Evolutionary conservation across 176 grass and related monocot species (phyloP), one percentile per base, ranked within the genome.

Genomic region (Chloris gayana): DNA sequence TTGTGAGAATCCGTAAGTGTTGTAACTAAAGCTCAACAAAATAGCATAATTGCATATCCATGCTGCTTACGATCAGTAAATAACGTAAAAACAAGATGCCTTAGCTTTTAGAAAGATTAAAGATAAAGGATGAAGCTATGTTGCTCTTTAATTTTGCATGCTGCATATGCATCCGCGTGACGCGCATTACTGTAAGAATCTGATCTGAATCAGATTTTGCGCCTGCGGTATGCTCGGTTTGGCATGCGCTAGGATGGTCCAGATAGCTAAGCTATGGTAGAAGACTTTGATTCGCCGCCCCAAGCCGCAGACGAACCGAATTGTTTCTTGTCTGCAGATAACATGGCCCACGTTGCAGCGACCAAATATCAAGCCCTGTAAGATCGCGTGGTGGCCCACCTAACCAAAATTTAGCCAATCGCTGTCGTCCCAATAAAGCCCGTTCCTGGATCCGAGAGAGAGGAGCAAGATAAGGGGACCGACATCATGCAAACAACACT

Each of bases 301-400:
- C 14, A 31, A 26, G 33, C 78, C 70, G 9, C 64, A 81, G 64
- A 87, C 41, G 78, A 87, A 76, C 64, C 25, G 18, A 29, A 10
- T 38, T 29, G 30, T 25, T 17, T 17, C 60, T 22, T 74, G 37
- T 24, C 56, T 67, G 50, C 22, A 50, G 85, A 82, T 76, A 82
- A 33, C 66, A 82, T 70, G 73, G 65, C 21, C 85, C 79, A 65
- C 57, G 0, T 35, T 17, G 1, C 65, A 87, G 85, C 64, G 73
- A 71, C 26, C 14, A 77, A 70, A 37, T 8, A 76, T 76, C 78
- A 76, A 27, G 46, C 33, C 72, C 21, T 42, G 41, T 56, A 64
- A 65, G 72, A 82, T 82, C 73, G 57, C 79, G 65, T 58, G 79
- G 79, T 87, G 85, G 66, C 66, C 79, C 73, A 78, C 35, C 42